A percentile compares a stretch with the other conserved stretches of the same genome.
phyloP scores from a whole-genome alignment of 2,329 filamentous ascomycete species.

The Sporothrix variecibatus region DNA sequence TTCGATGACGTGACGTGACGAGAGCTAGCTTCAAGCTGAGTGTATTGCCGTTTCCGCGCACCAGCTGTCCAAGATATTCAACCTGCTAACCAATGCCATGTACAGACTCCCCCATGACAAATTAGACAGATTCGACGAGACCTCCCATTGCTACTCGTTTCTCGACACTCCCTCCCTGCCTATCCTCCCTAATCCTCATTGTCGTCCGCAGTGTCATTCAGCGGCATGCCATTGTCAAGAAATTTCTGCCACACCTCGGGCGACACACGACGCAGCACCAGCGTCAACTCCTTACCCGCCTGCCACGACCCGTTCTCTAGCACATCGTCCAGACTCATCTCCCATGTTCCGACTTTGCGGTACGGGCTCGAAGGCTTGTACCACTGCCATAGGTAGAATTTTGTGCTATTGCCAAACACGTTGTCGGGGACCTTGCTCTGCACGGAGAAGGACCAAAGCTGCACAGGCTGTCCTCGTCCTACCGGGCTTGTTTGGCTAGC shows the following conservation, averaged over 20 bases:
- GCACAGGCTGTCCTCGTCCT: not conserved
- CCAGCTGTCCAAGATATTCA: not conserved
- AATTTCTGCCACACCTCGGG: not conserved
- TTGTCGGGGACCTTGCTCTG: not conserved
- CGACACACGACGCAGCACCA: not conserved
- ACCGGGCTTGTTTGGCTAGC: not conserved
- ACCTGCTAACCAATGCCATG: not conserved
- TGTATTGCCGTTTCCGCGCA: not conserved
- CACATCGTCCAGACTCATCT: not conserved
- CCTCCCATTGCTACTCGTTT: not conserved
- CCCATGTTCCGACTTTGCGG: not conserved
- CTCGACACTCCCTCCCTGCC: not conserved
- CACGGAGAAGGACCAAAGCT: not conserved
- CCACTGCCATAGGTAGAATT: not conserved
- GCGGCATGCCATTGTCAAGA: not conserved
- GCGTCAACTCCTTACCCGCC: not conserved
- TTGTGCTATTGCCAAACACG: not conserved
- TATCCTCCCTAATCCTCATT: not conserved
- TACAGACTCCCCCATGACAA: not conserved
- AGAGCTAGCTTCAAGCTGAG: not conserved
- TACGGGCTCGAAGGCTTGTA: not conserved
- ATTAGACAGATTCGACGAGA: not conserved
- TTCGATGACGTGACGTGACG: not conserved
- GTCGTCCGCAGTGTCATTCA: not conserved
- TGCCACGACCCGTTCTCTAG: constrained; percentile 1